Conservation (phyloP, 106 monocot genomes). For the Dendrobium nobile region DNA sequence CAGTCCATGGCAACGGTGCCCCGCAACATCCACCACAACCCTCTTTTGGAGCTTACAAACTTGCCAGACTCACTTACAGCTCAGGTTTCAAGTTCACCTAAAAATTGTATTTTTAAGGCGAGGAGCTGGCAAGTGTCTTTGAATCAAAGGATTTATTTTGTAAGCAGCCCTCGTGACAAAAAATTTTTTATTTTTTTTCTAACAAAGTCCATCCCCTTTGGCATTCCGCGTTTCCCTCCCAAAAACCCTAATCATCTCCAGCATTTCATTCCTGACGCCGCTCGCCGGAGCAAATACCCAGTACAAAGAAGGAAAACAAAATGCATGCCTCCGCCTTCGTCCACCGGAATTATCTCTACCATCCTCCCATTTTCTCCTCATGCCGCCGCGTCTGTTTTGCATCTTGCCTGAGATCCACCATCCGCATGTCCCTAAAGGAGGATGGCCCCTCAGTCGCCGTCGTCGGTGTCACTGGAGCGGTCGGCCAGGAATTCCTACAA, state of each 20-base stretch:
- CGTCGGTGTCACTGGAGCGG: conserved; percentile 90
- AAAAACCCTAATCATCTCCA: background rate
- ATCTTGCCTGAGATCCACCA: background rate
- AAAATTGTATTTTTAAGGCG: too few relatives aligned
- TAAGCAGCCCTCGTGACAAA: background rate
- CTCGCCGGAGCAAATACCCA: background rate
- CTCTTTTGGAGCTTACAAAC: too few relatives aligned
- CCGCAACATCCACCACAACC: too few relatives aligned
- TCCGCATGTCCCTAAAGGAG: conserved; percentile 54
- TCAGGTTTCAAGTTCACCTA: too few relatives aligned
- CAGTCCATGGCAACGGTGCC: too few relatives aligned
- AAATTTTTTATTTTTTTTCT: background rate
- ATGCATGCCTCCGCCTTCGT: conserved; percentile 24
- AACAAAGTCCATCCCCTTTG: background rate
- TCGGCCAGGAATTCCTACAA: conserved; percentile 89
- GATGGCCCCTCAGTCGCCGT: conserved; percentile 80
- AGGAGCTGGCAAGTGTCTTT: too few relatives aligned
- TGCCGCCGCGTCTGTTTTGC: background rate
- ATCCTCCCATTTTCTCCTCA: background rate
- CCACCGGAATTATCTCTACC: conserved; percentile 4
- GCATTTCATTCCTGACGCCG: background rate
- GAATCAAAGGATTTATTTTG: too few relatives aligned
- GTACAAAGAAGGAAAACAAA: background rate
- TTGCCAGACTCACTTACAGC: too few relatives aligned
- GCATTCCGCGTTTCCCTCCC: background rate